Evolutionary conservation across 495 filamentous ascomycete genomes (phyloP).

Genomic region (Darksidea phi): DNA sequence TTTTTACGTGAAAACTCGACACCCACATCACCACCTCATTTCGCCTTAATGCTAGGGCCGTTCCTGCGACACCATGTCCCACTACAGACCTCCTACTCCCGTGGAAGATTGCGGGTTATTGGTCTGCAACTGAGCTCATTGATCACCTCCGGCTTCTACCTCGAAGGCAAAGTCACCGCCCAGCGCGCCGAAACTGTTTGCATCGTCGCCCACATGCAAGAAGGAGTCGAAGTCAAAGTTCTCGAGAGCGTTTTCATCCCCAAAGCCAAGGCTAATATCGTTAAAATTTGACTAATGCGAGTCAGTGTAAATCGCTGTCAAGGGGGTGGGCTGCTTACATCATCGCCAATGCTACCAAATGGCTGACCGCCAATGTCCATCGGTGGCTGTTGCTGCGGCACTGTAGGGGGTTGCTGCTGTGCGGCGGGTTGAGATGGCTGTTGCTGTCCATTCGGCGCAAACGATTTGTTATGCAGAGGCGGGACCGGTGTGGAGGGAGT

Average conservation of each 20-base stretch:
- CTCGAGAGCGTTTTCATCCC: conserved; percentile 66
- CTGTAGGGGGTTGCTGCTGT: conserved; percentile 29
- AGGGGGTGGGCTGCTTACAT: conserved; percentile 29
- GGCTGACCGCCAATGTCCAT: conserved; percentile 42
- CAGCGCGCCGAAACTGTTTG: conserved; percentile 22
- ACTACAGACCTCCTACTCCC: not conserved
- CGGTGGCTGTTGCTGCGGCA: conserved; percentile 39
- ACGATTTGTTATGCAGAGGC: conserved; percentile 67
- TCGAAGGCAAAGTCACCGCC: conserved; percentile 54
- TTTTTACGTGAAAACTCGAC: conserved; percentile 1
- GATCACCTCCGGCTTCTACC: conserved; percentile 31
- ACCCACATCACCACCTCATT: not conserved
- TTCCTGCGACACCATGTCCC: not conserved
- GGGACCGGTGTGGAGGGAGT: conserved; percentile 85
- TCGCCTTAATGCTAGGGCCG: not conserved
- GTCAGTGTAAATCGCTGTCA: conserved; percentile 37
- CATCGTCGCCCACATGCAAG: conserved; percentile 62
- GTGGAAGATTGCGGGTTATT: not conserved
- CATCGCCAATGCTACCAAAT: conserved; percentile 40
- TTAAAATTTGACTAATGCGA: conserved; percentile 26
- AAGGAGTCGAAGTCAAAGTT: conserved; percentile 97
- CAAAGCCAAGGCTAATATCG: conserved; percentile 11
- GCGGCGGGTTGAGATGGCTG: conserved; percentile 42
- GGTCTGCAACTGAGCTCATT: not conserved
- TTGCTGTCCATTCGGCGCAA: conserved; percentile 55